phyloP scores from a whole-genome alignment of 768 basidiomycete genomes.

The Trametes maxima region DNA sequence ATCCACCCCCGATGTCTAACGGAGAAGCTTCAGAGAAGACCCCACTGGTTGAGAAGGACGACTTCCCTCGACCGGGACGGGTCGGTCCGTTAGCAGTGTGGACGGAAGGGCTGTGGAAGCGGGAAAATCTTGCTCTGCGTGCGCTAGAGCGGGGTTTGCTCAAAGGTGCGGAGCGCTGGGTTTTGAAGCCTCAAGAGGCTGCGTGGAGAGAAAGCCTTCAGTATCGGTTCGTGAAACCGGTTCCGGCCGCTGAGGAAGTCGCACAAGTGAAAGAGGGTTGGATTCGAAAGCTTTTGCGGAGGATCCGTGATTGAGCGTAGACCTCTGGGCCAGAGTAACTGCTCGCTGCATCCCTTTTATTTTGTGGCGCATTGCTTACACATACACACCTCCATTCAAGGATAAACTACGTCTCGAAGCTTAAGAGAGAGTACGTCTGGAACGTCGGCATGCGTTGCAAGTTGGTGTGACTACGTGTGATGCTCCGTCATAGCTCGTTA shows the following conservation, averaged over 20 bases:
- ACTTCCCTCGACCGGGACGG: neutral
- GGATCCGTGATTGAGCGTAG: conserved; percentile 1
- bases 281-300: conserved; percentile 9
- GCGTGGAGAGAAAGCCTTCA: conserved; percentile 16
- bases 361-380: no score
- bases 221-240: conserved; percentile 17
- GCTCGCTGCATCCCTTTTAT: no score
- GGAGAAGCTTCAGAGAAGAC: conserved; percentile 20
- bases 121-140: conserved; percentile 63
- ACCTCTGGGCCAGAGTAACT: no score
- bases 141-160: conserved; percentile 59
- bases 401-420: no score
- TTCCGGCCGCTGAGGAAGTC: conserved; percentile 1
- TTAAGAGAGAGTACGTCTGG: no score
- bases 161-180: conserved; percentile 45
- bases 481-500: no score
- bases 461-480: no score
- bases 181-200: conserved; percentile 19
- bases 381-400: no score
- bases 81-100: conserved; percentile 65
- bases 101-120: conserved; percentile 72
- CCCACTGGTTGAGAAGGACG: neutral
- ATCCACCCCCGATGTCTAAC: neutral
- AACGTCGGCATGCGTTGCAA: no score
- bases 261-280: conserved; percentile 11